Conservation (phyloP, 176 grass and related monocot species). For the Typha latifolia region DNA sequence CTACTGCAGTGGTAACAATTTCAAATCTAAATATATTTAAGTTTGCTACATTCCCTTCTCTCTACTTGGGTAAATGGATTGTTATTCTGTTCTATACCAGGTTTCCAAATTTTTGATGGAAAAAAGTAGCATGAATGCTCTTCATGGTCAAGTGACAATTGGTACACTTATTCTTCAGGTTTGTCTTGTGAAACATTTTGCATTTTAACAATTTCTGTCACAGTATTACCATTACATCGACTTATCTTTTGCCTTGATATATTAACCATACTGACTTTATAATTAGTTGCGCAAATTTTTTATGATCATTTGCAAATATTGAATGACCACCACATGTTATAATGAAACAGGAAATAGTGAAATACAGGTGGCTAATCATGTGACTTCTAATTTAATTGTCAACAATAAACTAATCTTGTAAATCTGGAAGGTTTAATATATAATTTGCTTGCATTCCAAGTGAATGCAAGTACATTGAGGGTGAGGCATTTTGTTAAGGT, state of each 20-base stretch:
- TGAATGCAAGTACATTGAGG: neutral
- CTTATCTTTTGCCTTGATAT: neutral
- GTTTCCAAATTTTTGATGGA: constrained; percentile 91
- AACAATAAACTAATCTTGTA: neutral
- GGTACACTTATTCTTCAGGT: constrained; percentile 91
- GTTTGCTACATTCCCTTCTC: neutral
- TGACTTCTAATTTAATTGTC: neutral
- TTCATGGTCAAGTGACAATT: constrained; percentile 98
- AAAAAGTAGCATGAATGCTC: constrained; percentile 76
- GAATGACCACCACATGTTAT: neutral
- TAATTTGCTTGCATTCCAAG: neutral
- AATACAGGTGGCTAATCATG: neutral
- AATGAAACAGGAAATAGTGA: too few species aligned
- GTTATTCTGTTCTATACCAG: constrained; percentile 27
- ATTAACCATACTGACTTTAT: neutral
- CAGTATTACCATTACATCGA: neutral
- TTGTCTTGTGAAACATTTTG: constrained; percentile 18
- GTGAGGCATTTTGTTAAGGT: neutral
- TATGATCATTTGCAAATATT: neutral
- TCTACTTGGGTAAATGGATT: constrained; percentile 2
- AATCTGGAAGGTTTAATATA: neutral
- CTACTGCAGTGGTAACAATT: constrained; percentile 91
- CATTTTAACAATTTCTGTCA: neutral
- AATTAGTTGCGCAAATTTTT: neutral
- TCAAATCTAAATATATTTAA: constrained; percentile 12